Percentiles rank a stretch among this genome's conserved stretches.
These are phyloP conservation scores for Funneliformis mosseae DNA, from an alignment of 192 early-diverging fungal genomes.

Conservation along the genomic window DNA sequence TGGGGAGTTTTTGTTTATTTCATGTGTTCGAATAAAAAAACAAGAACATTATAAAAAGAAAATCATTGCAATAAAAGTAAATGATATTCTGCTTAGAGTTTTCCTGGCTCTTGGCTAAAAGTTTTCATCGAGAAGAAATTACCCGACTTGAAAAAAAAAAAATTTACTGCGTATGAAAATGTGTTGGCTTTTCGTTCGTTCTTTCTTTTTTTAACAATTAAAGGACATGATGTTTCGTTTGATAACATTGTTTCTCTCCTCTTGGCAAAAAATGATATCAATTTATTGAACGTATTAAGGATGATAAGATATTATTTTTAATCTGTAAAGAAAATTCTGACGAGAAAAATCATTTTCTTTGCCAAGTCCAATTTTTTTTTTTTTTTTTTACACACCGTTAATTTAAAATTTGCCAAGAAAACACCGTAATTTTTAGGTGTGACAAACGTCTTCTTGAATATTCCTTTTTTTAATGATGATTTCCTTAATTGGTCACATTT, in stretches of 20 bases:
- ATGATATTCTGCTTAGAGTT: neutral
- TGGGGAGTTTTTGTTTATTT: neutral
- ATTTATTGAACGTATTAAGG: too few relatives aligned
- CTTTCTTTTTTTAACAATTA: too few relatives aligned
- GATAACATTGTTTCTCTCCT: neutral
- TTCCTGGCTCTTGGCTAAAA: neutral
- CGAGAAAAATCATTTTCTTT: neutral
- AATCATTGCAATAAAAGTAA: neutral
- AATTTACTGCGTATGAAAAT: too few relatives aligned
- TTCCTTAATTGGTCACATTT: neutral
- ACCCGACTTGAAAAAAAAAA: too few relatives aligned
- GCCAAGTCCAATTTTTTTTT: neutral
- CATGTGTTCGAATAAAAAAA: neutral
- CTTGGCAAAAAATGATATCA: neutral
- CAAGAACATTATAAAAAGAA: neutral
- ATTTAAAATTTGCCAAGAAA: too few relatives aligned
- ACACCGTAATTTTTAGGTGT: too few relatives aligned
- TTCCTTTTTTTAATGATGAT: neutral
- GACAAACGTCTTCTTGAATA: neutral
- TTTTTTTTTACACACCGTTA: neutral
- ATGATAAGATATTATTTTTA: too few relatives aligned
- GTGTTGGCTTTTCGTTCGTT: too few relatives aligned
- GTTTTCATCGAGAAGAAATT: neutral
- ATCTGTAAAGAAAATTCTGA: neutral
- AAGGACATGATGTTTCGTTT: too few relatives aligned